Base-by-base conservation (phyloP, 148 eudicot species). In the Cornus controversa region DNA sequence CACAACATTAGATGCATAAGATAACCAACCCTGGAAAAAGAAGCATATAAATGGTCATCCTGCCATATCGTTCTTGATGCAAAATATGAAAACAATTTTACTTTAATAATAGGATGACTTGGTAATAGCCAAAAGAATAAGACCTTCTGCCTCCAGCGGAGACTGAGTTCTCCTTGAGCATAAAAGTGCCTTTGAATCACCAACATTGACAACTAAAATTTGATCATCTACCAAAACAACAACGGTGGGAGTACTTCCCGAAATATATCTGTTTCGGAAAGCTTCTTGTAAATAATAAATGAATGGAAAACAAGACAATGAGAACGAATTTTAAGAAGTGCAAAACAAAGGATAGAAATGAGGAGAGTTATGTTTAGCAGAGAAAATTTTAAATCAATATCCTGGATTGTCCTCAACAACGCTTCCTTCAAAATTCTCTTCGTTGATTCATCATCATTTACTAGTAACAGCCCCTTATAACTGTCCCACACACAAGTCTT, bases 151-250 rank as follows among this genome's bases (percentile, higher is more conserved):
- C 68, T 78, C 74, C 53, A 69, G 45, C 66, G 66, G 4, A 57
- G 79, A 58, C 18, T 34, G 37, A 20, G 13, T 45, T 70, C 69
- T 79, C 50, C 79, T 57, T 74, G 89, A 85, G 85, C 90, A 87
- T 74, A 89, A 36, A 31, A 89, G 78, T 10, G 89, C 89, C 76
- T 84, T 89, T 73, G 92, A 87, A 65, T 89, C 92, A 34, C 92
- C 92, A 79, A 84, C 75, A 82, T 82, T 77, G 68, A 85, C 92
- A 74, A 84, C 77, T 67, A 85, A 73, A 76, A 87, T n/a, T 66
- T 80, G 75, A 66, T 77, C 76, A 67, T 87, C 78, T 26, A 79
- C 60, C 79, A 84, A 64, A 80, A 89, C 73, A 69, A 80, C 86
- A 67, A 85, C 72, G 16, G 83, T 76, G 73, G 79, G 85, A 77